Base-by-base conservation (phyloP, 228 moss, liverwort and hornwort species). In the Sphagnum fallax region DNA sequence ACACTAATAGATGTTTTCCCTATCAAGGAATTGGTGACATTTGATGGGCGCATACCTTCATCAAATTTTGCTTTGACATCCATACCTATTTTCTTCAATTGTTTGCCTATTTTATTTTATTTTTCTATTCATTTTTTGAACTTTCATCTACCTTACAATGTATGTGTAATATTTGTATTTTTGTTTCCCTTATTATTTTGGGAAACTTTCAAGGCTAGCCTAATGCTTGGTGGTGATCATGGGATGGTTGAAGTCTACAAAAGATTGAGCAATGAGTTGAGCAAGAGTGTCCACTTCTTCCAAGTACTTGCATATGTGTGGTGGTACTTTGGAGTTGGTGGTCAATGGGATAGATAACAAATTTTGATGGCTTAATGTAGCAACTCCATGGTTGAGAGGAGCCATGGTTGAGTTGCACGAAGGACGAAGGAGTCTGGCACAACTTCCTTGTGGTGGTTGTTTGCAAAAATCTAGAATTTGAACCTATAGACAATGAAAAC, bases 211-310 rank as follows among this genome's bases (percentile, higher is more conserved):
- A 32, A 32, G 2, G 2, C 32, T 32, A 32, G 32, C 2, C 2
- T 32, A 2, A 32, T 55, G 2, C 32, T 0, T 3, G 2, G 2
- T 68, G 0, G 61, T 49, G 47, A 51, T 61, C 7, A 62, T 52
- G 51, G 11, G 67, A 12, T 7, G 74, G 12, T 71, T 76, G 5
- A 65, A 47, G 10, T 47, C 55, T 5, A 81, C 62, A 3, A 3
- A 32, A 14, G 76, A 81, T 61, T 82, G 81, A 0, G 75, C 79
- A 4, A 85, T 81, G n/a, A 85, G 77, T 4, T 85, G 81, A 5
- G 79, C 72, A 48, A 85, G 82, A 0, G 79, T 81, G 11, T 81
- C 85, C 67, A 16, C 12, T 8, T 67, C 75, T 6, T 70, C 82
- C 55, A 32, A n/a, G 51, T 7, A 52, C 4, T 55, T 32, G 32